A percentile compares a stretch with the other conserved stretches of the same genome.
These are phyloP conservation scores for Boletus smithii DNA, from an alignment of 1,284 basidiomycete genomes.

Conservation along the genomic window DNA sequence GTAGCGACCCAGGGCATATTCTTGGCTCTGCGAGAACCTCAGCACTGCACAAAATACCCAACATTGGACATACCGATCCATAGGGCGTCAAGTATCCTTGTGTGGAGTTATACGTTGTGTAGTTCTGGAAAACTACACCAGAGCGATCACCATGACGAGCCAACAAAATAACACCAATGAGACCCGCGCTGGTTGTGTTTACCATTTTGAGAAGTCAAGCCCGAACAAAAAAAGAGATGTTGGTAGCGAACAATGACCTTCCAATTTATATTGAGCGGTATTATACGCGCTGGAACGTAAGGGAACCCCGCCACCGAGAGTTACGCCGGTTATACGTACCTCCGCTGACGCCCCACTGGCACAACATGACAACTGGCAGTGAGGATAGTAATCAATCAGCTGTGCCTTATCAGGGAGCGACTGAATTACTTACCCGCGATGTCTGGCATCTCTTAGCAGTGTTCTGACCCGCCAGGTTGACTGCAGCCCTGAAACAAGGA, in stretches of 20 bases:
- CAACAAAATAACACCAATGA: slow-evolving; percentile 37
- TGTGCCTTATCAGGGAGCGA: too few species aligned
- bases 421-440: too few species aligned
- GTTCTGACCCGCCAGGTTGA: too few species aligned
- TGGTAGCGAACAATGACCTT: not conserved
- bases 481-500: too few species aligned
- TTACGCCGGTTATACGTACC: not conserved
- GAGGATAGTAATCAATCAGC: not conserved
- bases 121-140: slow-evolving; percentile 35
- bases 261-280: slow-evolving; percentile 14
- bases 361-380: slow-evolving; percentile 2
- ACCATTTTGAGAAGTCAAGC: slow-evolving; percentile 26
- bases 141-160: slow-evolving; percentile 47
- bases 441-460: too few species aligned
- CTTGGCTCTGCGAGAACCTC: slow-evolving; percentile 28
- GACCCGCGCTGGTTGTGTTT: slow-evolving; percentile 27
- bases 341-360: not conserved
- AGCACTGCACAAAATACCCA: not conserved
- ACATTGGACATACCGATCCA: slow-evolving; percentile 35
- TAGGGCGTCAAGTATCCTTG: slow-evolving; percentile 46
- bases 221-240: not conserved
- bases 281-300: not conserved
- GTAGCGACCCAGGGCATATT: slow-evolving; percentile 41
- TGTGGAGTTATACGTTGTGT: slow-evolving; percentile 38
- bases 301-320: not conserved